These are phyloP conservation scores for Pythium phragmiticola DNA, from an alignment of 352 stramenopile genomes.

Conservation along the genomic window DNA sequence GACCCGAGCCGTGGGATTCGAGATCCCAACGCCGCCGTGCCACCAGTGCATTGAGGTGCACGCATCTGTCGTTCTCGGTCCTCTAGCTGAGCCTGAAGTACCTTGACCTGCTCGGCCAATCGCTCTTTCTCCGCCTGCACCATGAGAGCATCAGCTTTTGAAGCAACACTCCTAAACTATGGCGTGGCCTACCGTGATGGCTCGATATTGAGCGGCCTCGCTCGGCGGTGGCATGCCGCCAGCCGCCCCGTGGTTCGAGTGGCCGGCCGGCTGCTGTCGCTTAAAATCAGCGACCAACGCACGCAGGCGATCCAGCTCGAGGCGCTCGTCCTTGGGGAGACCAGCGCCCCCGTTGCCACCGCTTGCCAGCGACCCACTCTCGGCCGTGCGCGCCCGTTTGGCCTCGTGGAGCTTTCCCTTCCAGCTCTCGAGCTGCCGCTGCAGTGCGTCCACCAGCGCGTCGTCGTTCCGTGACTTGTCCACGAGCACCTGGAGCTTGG, in stretches of 20 bases:
- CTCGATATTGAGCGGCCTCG: constrained; percentile 52
- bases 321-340: constrained; percentile 36
- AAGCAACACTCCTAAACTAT: not conserved
- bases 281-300: constrained; percentile 38
- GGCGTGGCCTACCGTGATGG: constrained; percentile 38
- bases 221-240: constrained; percentile 43
- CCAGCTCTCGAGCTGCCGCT: constrained; percentile 65
- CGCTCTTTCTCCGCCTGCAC: constrained; percentile 69
- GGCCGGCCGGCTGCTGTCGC: constrained; percentile 18
- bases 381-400: constrained; percentile 67
- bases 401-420: constrained; percentile 51
- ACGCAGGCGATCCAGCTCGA: constrained; percentile 52
- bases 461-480: constrained; percentile 84
- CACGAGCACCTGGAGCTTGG: constrained; percentile 66
- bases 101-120: constrained; percentile 47
- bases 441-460: constrained; percentile 70
- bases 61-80: constrained; percentile 56
- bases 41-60: constrained; percentile 9
- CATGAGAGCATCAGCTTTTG: not conserved
- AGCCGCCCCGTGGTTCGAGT: not conserved
- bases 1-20: constrained; percentile 17
- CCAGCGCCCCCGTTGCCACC: constrained; percentile 1
- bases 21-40: constrained; percentile 1
- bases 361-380: constrained; percentile 28
- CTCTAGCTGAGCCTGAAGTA: constrained; percentile 55